Conservation (phyloP, 192 early-diverging fungal species). For the Rhizoclosmatium globosum region DNA sequence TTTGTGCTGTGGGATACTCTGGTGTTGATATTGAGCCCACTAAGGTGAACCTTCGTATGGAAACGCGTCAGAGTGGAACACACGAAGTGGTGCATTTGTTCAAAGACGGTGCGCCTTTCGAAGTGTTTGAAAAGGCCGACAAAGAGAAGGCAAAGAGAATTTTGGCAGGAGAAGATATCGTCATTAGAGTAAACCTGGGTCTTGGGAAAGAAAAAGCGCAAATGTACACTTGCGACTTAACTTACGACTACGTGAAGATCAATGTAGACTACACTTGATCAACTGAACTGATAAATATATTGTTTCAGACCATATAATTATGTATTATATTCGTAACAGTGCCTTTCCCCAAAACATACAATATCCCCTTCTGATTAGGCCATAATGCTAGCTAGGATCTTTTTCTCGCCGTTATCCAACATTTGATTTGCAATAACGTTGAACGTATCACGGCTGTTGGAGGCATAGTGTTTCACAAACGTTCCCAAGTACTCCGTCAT, state of each 20-base stretch:
- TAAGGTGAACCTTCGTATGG: slow-evolving; percentile 79
- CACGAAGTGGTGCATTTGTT: slow-evolving; percentile 71
- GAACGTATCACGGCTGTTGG: slow-evolving; percentile 20
- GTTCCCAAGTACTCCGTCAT: slow-evolving; percentile 41
- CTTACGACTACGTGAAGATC: slow-evolving; percentile 92
- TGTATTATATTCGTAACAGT: not conserved
- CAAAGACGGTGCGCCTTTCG: slow-evolving; percentile 78
- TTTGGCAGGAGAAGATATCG: slow-evolving; percentile 84
- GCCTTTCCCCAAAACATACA: not conserved
- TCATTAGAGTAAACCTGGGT: slow-evolving; percentile 81
- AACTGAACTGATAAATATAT: not conserved
- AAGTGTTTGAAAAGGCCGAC: slow-evolving; percentile 61
- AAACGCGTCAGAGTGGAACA: slow-evolving; percentile 51
- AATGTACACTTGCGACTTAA: slow-evolving; percentile 97
- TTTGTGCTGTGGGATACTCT: slow-evolving; percentile 90
- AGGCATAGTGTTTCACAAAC: slow-evolving; percentile 27
- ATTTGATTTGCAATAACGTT: slow-evolving; percentile 3
- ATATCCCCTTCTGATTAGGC: not conserved
- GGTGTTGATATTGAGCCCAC: slow-evolving; percentile 77
- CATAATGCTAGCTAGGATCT: slow-evolving; percentile 17
- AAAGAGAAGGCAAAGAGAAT: slow-evolving; percentile 85
- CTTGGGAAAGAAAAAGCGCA: slow-evolving; percentile 76
- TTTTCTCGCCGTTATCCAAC: slow-evolving; percentile 51
- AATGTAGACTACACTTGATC: slow-evolving; percentile 81
- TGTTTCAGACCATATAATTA: no score